Evolutionary conservation across 129 eudicot species (phyloP).

Genomic region (Smallanthus sonchifolius): DNA sequence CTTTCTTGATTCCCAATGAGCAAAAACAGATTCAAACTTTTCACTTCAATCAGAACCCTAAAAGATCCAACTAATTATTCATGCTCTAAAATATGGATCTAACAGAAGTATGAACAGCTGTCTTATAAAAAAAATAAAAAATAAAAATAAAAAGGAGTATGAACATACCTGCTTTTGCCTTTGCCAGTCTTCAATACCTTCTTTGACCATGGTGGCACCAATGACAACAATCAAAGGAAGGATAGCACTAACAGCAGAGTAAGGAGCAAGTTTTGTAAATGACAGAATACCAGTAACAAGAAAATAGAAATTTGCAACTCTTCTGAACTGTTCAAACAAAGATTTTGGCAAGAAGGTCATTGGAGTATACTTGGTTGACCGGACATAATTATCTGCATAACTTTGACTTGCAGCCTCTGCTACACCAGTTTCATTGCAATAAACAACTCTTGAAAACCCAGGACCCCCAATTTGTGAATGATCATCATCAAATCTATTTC

Average conservation of each 20-base stretch:
- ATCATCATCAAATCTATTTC: slow-evolving; percentile 46
- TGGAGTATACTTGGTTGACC: slow-evolving; percentile 75
- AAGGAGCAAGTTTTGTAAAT: slow-evolving; percentile 80
- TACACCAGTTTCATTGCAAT: slow-evolving; percentile 62
- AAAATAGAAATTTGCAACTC: slow-evolving; percentile 92
- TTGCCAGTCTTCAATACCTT: slow-evolving; percentile 83
- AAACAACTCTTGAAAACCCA: slow-evolving; percentile 82
- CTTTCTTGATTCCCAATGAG: background rate
- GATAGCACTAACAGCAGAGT: slow-evolving; percentile 69
- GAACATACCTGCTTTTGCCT: slow-evolving; percentile 70
- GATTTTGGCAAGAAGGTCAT: slow-evolving; percentile 81
- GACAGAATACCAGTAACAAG: slow-evolving; percentile 75
- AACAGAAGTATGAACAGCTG: background rate
- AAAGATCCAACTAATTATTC: slow-evolving; percentile 9
- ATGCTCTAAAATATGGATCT: slow-evolving; percentile 20
- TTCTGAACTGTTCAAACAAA: slow-evolving; percentile 92
- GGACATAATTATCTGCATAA: slow-evolving; percentile 74
- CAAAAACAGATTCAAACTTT: background rate
- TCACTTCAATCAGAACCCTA: background rate
- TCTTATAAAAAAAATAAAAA: no score
- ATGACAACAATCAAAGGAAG: slow-evolving; percentile 74
- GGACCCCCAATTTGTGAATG: slow-evolving; percentile 89
- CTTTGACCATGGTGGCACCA: slow-evolving; percentile 89
- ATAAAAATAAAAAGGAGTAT: background rate
- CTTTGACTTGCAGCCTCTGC: slow-evolving; percentile 39